Percentiles rank a stretch among this genome's conserved stretches.
These are phyloP conservation scores for Colletotrichum musicola DNA, from an alignment of 2,329 filamentous ascomycete genomes.

Conservation along the genomic window DNA sequence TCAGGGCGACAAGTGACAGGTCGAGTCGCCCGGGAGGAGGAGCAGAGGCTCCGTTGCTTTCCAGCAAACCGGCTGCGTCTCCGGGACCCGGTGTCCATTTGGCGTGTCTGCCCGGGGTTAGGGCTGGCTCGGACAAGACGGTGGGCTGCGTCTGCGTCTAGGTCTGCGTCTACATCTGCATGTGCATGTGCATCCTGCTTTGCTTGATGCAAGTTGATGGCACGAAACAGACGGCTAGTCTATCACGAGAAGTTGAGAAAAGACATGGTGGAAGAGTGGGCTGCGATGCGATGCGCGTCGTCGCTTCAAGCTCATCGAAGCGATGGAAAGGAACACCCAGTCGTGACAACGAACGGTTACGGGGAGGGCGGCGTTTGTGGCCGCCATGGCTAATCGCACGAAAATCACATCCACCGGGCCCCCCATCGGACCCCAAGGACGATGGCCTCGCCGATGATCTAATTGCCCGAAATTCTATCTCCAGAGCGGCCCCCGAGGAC, in stretches of 20 bases:
- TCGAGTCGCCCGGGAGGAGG: constrained; percentile 7
- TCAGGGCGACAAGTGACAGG: constrained; percentile 24
- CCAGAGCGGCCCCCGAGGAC: constrained; percentile 21
- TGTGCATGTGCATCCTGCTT: not conserved
- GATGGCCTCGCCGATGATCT: constrained; percentile 28
- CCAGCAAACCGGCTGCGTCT: constrained; percentile 37
- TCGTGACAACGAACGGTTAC: not conserved
- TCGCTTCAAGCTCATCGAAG: constrained; percentile 30
- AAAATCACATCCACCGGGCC: constrained; percentile 23
- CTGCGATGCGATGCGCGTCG: constrained; percentile 2
- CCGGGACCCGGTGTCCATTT: constrained; percentile 33
- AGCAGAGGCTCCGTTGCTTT: constrained; percentile 1
- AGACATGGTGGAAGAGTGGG: too few relatives aligned
- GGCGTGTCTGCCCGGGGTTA: constrained; percentile 25
- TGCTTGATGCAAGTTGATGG: constrained; percentile 7
- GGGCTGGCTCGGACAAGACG: constrained; percentile 15
- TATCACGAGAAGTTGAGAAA: constrained; percentile 1
- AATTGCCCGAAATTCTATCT: constrained; percentile 33
- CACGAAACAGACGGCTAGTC: constrained; percentile 2
- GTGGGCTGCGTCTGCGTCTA: constrained; percentile 14
- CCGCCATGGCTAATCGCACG: constrained; percentile 6
- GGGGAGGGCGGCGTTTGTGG: not conserved
- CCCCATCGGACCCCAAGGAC: constrained; percentile 14
- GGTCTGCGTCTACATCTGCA: not conserved
- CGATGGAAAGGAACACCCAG: constrained; percentile 1